Evolutionary conservation across 2,329 filamentous ascomycete species (phyloP).

Genomic region (Ophiognomonia clavigignenti-juglandacearum): DNA sequence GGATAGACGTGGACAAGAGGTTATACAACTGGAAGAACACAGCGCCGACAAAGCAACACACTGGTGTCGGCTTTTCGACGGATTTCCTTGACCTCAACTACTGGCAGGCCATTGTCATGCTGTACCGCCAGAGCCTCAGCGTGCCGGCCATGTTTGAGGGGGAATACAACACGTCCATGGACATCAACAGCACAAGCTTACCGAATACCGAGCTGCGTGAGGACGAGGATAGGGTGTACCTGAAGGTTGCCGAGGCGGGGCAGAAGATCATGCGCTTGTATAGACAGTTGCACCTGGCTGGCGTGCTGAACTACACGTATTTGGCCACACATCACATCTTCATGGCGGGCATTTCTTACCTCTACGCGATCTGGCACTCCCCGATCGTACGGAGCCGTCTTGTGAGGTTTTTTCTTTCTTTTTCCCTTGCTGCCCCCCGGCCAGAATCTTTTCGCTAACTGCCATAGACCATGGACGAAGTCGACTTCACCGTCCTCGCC

Average conservation of each 20-base stretch:
- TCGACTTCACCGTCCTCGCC: constrained; percentile 93
- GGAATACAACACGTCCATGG: constrained; percentile 64
- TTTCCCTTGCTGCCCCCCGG: no score
- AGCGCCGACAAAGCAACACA: constrained; percentile 71
- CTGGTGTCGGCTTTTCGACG: constrained; percentile 82
- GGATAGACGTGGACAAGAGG: constrained; percentile 78
- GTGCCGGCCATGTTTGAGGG: constrained; percentile 80
- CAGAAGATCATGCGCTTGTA: constrained; percentile 91
- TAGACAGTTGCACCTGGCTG: constrained; percentile 78
- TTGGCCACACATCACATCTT: constrained; percentile 94
- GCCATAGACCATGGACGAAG: constrained; percentile 77
- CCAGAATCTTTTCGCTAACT: constrained; percentile 23
- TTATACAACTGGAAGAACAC: constrained; percentile 82
- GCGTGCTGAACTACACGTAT: constrained; percentile 93
- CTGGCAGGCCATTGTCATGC: constrained; percentile 94
- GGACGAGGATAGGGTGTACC: constrained; percentile 86
- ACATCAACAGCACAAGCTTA: constrained; percentile 58
- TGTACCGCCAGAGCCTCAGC: constrained; percentile 85
- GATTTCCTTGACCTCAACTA: constrained; percentile 94
- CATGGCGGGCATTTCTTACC: constrained; percentile 93
- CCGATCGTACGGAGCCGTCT: constrained; percentile 79
- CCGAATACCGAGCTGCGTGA: constrained; percentile 63
- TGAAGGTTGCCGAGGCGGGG: constrained; percentile 92
- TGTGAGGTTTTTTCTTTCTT: no score
- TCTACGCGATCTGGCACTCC: constrained; percentile 97